phyloP scores from a whole-genome alignment of 1,139 yeast genomes.

The Taphrina confusa region DNA sequence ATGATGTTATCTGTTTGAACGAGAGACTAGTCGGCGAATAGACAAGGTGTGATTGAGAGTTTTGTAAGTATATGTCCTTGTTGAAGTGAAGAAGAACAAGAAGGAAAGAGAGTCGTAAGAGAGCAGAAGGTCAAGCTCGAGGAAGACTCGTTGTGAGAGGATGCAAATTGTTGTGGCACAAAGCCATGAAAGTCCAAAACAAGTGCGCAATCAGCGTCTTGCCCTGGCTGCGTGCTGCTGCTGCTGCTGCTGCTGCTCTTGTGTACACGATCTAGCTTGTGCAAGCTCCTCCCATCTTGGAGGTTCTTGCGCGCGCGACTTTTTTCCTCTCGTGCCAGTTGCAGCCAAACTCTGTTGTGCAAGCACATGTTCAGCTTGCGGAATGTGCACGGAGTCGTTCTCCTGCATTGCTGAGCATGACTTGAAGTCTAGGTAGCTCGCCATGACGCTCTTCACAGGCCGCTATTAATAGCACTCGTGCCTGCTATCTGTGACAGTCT shows the following conservation, averaged over 20 bases:
- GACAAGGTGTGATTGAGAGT: neutral
- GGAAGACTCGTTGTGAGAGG: neutral
- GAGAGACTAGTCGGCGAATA: neutral
- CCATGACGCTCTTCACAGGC: neutral
- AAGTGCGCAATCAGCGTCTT: neutral
- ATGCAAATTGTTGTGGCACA: conserved; percentile 5
- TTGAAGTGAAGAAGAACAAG: too few relatives aligned
- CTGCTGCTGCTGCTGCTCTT: too few relatives aligned
- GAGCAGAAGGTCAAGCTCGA: neutral
- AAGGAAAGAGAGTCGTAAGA: too few relatives aligned
- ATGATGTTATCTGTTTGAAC: conserved; percentile 1
- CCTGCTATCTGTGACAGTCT: too few relatives aligned
- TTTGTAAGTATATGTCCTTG: too few relatives aligned
- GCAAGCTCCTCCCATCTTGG: too few relatives aligned
- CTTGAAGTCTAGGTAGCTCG: neutral
- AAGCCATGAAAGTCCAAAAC: neutral
- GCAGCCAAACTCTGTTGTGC: too few relatives aligned
- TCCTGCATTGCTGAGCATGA: neutral
- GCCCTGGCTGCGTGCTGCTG: too few relatives aligned
- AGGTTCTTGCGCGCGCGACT: too few relatives aligned
- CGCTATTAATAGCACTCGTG: neutral
- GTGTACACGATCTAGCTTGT: too few relatives aligned
- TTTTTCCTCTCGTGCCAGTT: too few relatives aligned
- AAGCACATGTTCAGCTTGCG: too few relatives aligned
- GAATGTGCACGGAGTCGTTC: neutral